Base-by-base conservation (phyloP, 257 asterid genomes). In the Ehretia macrophylla region DNA sequence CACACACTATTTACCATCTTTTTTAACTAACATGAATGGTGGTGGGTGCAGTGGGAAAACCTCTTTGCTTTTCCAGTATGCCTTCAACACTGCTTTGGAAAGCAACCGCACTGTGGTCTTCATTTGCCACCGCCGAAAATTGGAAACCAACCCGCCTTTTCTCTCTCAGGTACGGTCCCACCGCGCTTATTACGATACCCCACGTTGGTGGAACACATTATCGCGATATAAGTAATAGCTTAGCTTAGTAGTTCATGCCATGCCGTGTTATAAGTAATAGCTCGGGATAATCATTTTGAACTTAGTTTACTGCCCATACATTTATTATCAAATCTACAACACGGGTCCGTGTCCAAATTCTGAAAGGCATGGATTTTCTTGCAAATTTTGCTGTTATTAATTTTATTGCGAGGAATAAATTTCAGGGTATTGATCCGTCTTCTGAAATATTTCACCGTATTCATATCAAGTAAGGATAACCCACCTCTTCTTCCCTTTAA, bases 61-160 rank as follows among this genome's bases (percentile, higher is more conserved):
- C 57, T 92, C 99, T 5, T 71, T 92, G 70, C 91, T 86, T 35
- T 88, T 88, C 80, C 96, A 88, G 72, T 92, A 81, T 39, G 99
- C 99, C 0, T 67, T 77, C 52, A 92, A 88, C 60, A 69, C 87
- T 5, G 90, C 88, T 12, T 17, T 57, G 40, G 73, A 60, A 50
- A 65, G 46, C 55, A 67, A 59, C 42, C 63, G 80, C 12, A 71
- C 51, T 20, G 95, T 86, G 1, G 89, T 88, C 22, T 72, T 92
- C 70, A 70, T 92, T 37, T 86, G 95, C 87, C 79, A 67, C 65
- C 86, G 90, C 44, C 85, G 83, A 71, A 80, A 67, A 56, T 64
- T 91, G 39, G 79, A 85, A 55, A 21, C 59, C 56, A 68, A 60
- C 20, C 91, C 96, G 35, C 97, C 96, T 22, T 78, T 80, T 70